A percentile compares a stretch with the other conserved stretches of the same genome.
These are phyloP conservation scores for Aspergillus unguis DNA, from an alignment of 2,329 filamentous ascomycete species.

Conservation along the genomic window DNA sequence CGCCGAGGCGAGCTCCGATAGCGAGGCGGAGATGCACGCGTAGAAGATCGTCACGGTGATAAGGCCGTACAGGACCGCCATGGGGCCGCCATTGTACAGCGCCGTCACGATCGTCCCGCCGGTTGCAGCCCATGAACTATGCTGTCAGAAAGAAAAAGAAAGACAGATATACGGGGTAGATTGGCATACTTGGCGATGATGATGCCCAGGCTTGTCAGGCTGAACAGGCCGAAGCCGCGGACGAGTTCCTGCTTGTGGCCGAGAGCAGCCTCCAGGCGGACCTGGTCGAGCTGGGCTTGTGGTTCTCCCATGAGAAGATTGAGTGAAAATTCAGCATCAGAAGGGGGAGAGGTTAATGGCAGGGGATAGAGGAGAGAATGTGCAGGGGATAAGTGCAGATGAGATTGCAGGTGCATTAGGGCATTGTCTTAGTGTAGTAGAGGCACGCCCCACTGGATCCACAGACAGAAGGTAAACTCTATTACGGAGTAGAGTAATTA, in stretches of 20 bases:
- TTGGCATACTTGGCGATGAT: constrained; percentile 45
- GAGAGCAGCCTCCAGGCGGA: constrained; percentile 26
- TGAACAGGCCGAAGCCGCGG: constrained; percentile 56
- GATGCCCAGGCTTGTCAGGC: constrained; percentile 55
- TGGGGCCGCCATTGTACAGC: constrained; percentile 58
- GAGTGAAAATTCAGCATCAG: too few relatives aligned
- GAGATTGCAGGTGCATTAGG: too few relatives aligned
- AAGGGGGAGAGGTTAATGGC: too few relatives aligned
- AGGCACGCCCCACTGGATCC: too few relatives aligned
- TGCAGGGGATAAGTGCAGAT: too few relatives aligned
- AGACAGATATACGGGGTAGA: background rate
- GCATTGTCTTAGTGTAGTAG: too few relatives aligned
- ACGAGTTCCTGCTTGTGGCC: constrained; percentile 59
- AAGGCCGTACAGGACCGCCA: constrained; percentile 60
- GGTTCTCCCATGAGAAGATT: too few relatives aligned
- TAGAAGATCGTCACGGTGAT: constrained; percentile 48
- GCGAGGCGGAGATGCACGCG: constrained; percentile 51
- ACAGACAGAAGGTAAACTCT: too few relatives aligned
- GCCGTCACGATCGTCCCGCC: constrained; percentile 55
- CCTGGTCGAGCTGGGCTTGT: constrained; percentile 17
- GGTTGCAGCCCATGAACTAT: constrained; percentile 57
- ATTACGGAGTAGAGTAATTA: too few relatives aligned
- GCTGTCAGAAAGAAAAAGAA: constrained; percentile 35
- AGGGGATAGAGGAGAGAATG: too few relatives aligned
- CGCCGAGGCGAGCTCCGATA: constrained; percentile 56